Conservation (phyloP, 345 rosid species). For the Populus deltoides region DNA sequence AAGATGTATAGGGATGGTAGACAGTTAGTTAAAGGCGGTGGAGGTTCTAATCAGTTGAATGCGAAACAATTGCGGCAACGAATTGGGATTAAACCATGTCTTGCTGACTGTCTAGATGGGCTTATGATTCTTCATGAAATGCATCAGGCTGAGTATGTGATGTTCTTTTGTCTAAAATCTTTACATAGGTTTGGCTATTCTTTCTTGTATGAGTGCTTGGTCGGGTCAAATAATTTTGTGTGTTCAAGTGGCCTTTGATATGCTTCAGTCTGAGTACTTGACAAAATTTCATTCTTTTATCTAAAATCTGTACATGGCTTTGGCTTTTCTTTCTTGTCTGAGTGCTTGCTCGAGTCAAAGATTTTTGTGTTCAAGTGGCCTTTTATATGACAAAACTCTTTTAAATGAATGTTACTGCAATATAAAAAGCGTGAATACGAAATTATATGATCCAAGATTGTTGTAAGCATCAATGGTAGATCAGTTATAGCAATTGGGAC, state of each 20-base stretch:
- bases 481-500: background rate
- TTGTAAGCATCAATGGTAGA: background rate
- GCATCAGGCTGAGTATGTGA: slow-evolving; percentile 66
- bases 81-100: slow-evolving; percentile 67
- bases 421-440: background rate
- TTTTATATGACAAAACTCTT: background rate
- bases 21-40: slow-evolving; percentile 50
- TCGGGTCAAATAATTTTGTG: too few species aligned
- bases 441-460: background rate
- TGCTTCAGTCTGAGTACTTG: slow-evolving; percentile 60
- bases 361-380: background rate
- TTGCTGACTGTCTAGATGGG: slow-evolving; percentile 70
- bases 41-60: slow-evolving; percentile 36
- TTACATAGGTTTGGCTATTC: background rate
- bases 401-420: background rate
- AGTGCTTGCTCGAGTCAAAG: background rate
- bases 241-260: too few species aligned
- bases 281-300: background rate
- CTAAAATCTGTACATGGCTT: background rate
- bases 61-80: slow-evolving; percentile 47
- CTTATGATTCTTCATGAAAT: slow-evolving; percentile 62
- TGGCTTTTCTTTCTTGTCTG: background rate
- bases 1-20: slow-evolving; percentile 49
- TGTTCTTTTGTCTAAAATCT: background rate
- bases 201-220: too few species aligned